Conservation (phyloP, 2,329 filamentous ascomycete genomes). For the Fusarium circinatum region DNA sequence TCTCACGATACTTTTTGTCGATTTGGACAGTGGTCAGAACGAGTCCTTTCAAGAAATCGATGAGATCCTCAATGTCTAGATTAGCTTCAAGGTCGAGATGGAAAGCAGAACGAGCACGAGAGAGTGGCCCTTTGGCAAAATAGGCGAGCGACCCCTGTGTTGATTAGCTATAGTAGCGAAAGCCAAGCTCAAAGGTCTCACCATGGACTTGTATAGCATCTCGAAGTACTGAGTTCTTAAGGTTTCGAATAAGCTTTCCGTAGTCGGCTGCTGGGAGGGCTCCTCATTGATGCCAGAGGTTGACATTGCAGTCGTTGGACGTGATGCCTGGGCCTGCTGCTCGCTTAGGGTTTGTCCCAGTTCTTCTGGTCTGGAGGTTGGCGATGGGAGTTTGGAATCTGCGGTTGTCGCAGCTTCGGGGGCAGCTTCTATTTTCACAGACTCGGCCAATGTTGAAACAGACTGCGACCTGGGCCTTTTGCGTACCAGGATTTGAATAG, state of each 20-base stretch:
- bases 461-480: constrained; percentile 60
- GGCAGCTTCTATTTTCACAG: constrained; percentile 28
- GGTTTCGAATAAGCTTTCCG: constrained; percentile 66
- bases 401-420: constrained; percentile 18
- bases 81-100: constrained; percentile 69
- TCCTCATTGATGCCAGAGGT: constrained; percentile 7
- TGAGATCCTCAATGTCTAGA: constrained; percentile 70
- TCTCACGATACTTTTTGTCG: constrained; percentile 84
- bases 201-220: constrained; percentile 71
- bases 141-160: constrained; percentile 79
- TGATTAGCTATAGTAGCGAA: neutral
- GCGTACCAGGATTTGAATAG: constrained; percentile 69
- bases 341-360: neutral
- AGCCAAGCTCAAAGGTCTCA: constrained; percentile 47
- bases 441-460: constrained; percentile 50
- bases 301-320: neutral
- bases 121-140: constrained; percentile 84
- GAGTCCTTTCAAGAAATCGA: constrained; percentile 75
- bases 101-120: constrained; percentile 77
- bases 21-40: constrained; percentile 73
- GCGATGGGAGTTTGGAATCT: constrained; percentile 36
- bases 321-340: neutral
- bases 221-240: constrained; percentile 69
- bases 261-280: constrained; percentile 51
- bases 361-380: constrained; percentile 32